A percentile compares a stretch with the other conserved stretches of the same genome.
Conservation (phyloP, 768 basidiomycete species). For the Mrakia frigida region DNA sequence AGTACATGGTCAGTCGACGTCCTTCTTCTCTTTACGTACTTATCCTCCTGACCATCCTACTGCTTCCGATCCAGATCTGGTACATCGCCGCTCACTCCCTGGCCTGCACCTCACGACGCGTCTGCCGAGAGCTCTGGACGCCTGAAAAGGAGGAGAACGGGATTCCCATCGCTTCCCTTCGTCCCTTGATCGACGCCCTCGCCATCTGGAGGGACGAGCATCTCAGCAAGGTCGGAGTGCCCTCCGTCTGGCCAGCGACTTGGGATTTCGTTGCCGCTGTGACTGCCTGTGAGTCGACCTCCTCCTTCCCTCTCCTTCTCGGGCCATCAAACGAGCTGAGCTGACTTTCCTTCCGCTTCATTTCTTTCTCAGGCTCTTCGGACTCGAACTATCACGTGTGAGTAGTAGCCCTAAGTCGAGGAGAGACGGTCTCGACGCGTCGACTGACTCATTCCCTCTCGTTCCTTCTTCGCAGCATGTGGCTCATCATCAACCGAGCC, state of each 20-base stretch:
- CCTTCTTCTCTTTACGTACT: not conserved
- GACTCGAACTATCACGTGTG: conserved; percentile 80
- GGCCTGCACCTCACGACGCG: conserved; percentile 74
- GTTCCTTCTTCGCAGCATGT: conserved; percentile 9
- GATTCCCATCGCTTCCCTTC: conserved; percentile 63
- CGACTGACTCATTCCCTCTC: not conserved
- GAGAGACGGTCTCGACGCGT: not conserved
- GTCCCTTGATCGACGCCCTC: conserved; percentile 55
- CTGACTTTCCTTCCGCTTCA: conserved; percentile 37
- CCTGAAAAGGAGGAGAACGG: conserved; percentile 72
- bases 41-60: not conserved
- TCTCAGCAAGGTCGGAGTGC: conserved; percentile 75
- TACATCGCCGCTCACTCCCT: conserved; percentile 75
- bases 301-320: conserved; percentile 10
- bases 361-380: conserved; percentile 55
- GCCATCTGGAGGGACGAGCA: conserved; percentile 70
- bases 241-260: conserved; percentile 70
- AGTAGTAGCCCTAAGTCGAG: not conserved
- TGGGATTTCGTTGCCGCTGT: conserved; percentile 88
- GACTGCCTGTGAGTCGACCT: conserved; percentile 53
- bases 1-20: conserved; percentile 5
- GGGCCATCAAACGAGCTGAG: conserved; percentile 20
- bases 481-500: conserved; percentile 72
- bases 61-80: conserved; percentile 51
- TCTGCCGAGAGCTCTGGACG: conserved; percentile 74